These are phyloP conservation scores for Vaccinium vitisidaea DNA, from an alignment of 148 eudicot genomes.

Conservation along the genomic window DNA sequence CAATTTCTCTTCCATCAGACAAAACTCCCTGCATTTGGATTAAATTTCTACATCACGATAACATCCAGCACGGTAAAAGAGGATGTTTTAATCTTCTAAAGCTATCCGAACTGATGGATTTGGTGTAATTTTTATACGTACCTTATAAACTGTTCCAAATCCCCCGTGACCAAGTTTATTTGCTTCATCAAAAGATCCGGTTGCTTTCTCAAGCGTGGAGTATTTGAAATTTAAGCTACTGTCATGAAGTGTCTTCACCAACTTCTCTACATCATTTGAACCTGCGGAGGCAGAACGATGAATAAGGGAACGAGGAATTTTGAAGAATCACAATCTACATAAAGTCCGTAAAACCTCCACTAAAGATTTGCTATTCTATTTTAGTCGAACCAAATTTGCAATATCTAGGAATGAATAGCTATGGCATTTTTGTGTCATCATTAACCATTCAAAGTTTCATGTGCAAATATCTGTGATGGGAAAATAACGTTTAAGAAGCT, in stretches of 20 bases:
- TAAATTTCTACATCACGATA: background rate
- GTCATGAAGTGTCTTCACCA: slow-evolving; percentile 48
- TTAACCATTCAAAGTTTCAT: no score
- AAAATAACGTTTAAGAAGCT: background rate
- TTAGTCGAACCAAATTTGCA: background rate
- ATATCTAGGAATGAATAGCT: background rate
- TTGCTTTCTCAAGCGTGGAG: slow-evolving; percentile 63
- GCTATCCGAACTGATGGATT: background rate
- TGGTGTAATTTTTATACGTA: background rate
- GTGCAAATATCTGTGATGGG: no score
- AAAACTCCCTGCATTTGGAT: slow-evolving; percentile 40
- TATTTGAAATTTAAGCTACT: slow-evolving; percentile 69
- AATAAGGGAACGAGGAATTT: background rate
- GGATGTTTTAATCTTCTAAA: background rate
- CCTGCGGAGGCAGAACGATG: slow-evolving; percentile 21
- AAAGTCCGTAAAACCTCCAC: background rate
- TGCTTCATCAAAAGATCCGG: slow-evolving; percentile 46
- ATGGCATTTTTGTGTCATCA: background rate
- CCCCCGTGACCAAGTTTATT: slow-evolving; percentile 79
- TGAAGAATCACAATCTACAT: background rate
- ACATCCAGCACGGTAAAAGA: background rate
- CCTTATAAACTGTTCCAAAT: slow-evolving; percentile 71
- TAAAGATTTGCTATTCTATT: background rate
- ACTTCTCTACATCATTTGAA: slow-evolving; percentile 52
- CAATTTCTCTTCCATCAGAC: slow-evolving; percentile 66